Percentiles rank a stretch among this genome's conserved stretches.
phyloP scores from a whole-genome alignment of 805 yeast genomes.

The Priceomyces fermenticarens region DNA sequence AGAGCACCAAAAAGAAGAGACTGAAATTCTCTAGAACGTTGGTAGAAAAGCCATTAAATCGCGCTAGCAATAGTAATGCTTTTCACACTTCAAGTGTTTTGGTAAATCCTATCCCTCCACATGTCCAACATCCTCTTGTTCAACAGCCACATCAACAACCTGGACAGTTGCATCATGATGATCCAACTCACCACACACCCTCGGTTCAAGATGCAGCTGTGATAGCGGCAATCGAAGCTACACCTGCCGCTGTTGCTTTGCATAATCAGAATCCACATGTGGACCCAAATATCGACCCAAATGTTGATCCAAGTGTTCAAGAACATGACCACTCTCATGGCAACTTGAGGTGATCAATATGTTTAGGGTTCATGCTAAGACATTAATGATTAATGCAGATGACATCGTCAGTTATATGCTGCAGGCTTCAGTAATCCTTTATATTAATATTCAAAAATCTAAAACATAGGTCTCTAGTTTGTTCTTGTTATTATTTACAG shows the following conservation, averaged over 20 bases:
- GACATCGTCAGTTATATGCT: no score
- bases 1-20: slow-evolving; percentile 35
- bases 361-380: background rate
- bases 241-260: slow-evolving; percentile 27
- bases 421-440: no score
- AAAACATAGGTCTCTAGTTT: no score
- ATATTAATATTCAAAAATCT: no score
- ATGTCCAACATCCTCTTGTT: slow-evolving; percentile 8
- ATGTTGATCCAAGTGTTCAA: slow-evolving; percentile 42
- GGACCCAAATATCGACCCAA: slow-evolving; percentile 44
- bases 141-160: slow-evolving; percentile 13
- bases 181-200: slow-evolving; percentile 26
- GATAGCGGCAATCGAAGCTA: slow-evolving; percentile 39
- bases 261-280: slow-evolving; percentile 30
- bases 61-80: slow-evolving; percentile 8
- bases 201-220: slow-evolving; percentile 42
- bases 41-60: slow-evolving; percentile 43
- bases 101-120: slow-evolving; percentile 9
- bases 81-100: slow-evolving; percentile 9
- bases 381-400: no score
- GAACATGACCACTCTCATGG: slow-evolving; percentile 40
- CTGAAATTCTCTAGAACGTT: slow-evolving; percentile 37
- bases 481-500: no score
- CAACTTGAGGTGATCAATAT: slow-evolving; percentile 8
- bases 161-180: slow-evolving; percentile 15